phyloP scores from a whole-genome alignment of 768 basidiomycete species.

The Auriscalpium vulgare region DNA sequence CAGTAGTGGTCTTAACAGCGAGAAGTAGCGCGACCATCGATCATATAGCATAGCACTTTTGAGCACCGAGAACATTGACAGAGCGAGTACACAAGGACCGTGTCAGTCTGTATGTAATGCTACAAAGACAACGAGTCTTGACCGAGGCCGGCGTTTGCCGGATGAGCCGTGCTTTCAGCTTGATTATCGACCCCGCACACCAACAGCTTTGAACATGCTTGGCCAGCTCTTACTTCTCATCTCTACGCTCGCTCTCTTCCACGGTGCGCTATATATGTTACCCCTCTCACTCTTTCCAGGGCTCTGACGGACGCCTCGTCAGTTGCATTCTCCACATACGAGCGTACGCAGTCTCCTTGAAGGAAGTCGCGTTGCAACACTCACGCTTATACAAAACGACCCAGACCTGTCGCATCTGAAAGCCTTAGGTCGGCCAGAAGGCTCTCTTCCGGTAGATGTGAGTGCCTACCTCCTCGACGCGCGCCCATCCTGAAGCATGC shows the following conservation, averaged over 20 bases:
- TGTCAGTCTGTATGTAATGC: too few species aligned
- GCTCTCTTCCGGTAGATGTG: conserved; percentile 51
- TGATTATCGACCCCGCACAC: too few species aligned
- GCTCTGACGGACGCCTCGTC: not conserved
- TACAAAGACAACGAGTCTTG: too few species aligned
- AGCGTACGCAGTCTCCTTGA: conserved; percentile 41
- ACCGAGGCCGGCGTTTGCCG: too few species aligned
- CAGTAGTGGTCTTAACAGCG: too few species aligned
- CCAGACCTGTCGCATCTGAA: conserved; percentile 72
- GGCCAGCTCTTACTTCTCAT: conserved; percentile 5
- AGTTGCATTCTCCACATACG: conserved; percentile 80
- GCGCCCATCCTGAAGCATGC: not conserved
- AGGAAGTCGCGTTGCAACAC: not conserved
- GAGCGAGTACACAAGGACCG: too few species aligned
- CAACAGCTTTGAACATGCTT: not conserved
- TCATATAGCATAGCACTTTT: too few species aligned
- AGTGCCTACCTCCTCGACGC: conserved; percentile 23
- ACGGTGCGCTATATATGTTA: conserved; percentile 2
- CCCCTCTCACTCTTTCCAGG: not conserved
- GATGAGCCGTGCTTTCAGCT: too few species aligned
- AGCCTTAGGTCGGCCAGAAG: conserved; percentile 65
- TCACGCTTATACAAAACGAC: conserved; percentile 1
- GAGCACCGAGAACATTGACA: too few species aligned
- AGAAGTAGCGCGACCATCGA: too few species aligned
- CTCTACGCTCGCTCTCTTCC: conserved; percentile 8